Percentiles rank a stretch among this genome's conserved stretches.
Evolutionary conservation across 345 rosid genomes (phyloP).

Genomic region (Ailanthus altissimus): DNA sequence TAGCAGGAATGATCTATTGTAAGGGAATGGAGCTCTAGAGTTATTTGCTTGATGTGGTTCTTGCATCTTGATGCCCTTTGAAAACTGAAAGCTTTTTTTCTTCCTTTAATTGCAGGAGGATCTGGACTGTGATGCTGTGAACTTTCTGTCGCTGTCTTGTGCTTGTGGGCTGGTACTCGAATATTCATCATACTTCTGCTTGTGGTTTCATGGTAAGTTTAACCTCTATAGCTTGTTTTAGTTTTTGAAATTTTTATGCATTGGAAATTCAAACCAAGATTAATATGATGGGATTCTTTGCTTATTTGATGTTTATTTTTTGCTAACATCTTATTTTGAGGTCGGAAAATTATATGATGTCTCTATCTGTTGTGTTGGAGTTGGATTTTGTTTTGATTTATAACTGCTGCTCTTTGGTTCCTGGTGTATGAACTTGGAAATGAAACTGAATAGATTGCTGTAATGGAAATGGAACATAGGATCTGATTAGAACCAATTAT

Average conservation of each 20-base stretch:
- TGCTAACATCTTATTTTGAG: background rate
- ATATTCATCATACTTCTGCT: background rate
- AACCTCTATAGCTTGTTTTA: background rate
- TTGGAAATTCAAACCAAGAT: background rate
- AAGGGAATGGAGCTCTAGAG: too few relatives aligned
- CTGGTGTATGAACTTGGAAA: background rate
- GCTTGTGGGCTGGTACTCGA: background rate
- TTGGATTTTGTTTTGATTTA: background rate
- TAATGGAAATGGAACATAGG: background rate
- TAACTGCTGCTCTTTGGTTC: background rate
- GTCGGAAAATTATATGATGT: background rate
- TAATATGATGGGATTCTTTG: background rate
- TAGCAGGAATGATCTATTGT: too few relatives aligned
- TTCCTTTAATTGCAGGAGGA: constrained; percentile 24
- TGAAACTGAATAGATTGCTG: background rate
- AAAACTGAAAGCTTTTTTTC: too few relatives aligned
- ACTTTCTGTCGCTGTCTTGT: background rate
- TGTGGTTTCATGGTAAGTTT: constrained; percentile 19
- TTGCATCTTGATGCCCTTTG: too few relatives aligned
- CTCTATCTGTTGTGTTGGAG: background rate
- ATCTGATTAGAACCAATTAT: background rate
- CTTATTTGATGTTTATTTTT: background rate
- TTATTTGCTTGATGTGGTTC: too few relatives aligned
- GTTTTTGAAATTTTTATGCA: background rate
- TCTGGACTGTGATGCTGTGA: constrained; percentile 12